Base-by-base conservation (phyloP, 805 yeast species). In the Metschnikowia lochheadii region DNA sequence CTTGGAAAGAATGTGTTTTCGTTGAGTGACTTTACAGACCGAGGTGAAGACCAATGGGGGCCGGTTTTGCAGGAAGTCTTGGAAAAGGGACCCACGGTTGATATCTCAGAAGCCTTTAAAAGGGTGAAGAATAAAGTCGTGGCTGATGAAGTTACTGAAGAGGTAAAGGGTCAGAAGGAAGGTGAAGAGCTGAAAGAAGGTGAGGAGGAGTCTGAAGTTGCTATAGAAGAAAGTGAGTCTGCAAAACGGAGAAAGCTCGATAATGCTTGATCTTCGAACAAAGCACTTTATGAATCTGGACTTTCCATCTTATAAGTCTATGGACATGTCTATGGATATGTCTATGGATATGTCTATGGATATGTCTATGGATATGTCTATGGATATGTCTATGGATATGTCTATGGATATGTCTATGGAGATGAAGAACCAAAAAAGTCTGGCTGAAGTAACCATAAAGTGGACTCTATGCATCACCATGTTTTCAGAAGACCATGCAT, bases 41-140 rank as follows among this genome's bases (percentile, higher is more conserved):
- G 78, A 31, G 79, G 77, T 43, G 87, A 84, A 57, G 70, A 70
- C 18, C 73, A 81, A 1, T 92, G 98, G 97, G 82, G 82, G 1
- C 75, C 75, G 11, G 89, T 83, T 0, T 68, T 87, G 57, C 67
- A 69, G 48, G 63, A 72, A 46, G 88, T 86, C 0, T 69, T 87
- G 17, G 76, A 75, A 0, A 45, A 51, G 3, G 74, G 66, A 2
- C 58, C 60, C 2, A 51, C 43, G n/a, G 54, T 69, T 11, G 56
- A 66, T 49, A 59, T 73, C 40, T 57, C 48, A 7, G 52, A 55
- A n/a, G 66, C 61, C 39, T 62, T 69, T 33, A 48, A 49, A 35
- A 38, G 18, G 26, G 37, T 20, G 13, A 52, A 42, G 41, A 38
- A 5, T 6, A 35, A 29, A 40, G 23, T 38, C 37, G 48, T 15